These are phyloP conservation scores for Detonula confervacea DNA, from an alignment of 352 stramenopile genomes.

Conservation along the genomic window DNA sequence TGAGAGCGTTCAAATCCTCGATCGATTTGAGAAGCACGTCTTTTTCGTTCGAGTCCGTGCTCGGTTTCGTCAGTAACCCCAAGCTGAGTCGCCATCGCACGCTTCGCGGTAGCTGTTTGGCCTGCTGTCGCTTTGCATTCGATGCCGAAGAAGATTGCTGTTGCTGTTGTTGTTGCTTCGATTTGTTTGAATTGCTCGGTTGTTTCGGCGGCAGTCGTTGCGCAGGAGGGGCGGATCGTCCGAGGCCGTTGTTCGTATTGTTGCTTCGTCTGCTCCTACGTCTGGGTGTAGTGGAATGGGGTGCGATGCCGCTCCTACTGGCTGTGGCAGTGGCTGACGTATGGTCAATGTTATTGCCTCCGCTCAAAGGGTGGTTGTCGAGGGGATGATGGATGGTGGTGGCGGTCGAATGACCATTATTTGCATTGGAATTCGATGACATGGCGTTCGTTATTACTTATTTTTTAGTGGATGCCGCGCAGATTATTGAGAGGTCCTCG, in stretches of 20 bases:
- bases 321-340: neutral
- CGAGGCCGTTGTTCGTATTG: neutral
- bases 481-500: too few relatives aligned
- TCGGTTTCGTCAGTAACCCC: conserved; percentile 47
- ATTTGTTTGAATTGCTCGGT: too few relatives aligned
- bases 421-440: too few relatives aligned
- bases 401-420: too few relatives aligned
- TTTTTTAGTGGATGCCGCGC: too few relatives aligned
- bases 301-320: too few relatives aligned
- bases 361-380: neutral
- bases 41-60: neutral
- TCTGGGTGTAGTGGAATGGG: neutral
- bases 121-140: neutral
- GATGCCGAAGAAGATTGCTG: neutral
- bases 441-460: too few relatives aligned
- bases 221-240: too few relatives aligned
- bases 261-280: neutral
- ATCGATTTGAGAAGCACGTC: conserved; percentile 31
- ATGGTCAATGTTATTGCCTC: neutral
- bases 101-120: conserved; percentile 56
- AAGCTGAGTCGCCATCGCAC: conserved; percentile 72
- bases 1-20: conserved; percentile 44
- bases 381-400: conserved; percentile 7
- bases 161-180: conserved; percentile 3
- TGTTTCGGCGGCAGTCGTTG: too few relatives aligned